Base-by-base conservation (phyloP, 192 early-diverging fungal species). In the Backusella luteola region DNA sequence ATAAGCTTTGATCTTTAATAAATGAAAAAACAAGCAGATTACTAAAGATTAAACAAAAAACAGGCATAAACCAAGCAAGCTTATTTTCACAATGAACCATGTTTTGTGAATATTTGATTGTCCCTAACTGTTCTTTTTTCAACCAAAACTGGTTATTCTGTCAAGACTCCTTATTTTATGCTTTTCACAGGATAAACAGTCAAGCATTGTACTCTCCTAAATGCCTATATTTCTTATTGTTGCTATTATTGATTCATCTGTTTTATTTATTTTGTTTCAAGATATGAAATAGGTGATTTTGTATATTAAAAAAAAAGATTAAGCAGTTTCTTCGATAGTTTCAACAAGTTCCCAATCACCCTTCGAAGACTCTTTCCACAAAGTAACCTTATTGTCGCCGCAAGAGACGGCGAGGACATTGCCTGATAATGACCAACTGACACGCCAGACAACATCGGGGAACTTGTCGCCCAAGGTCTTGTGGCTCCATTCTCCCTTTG, bases 401-500 rank as follows among this genome's bases (percentile, higher is more conserved):
- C 94, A 93, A 11, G 95, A 94, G 12, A 99, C 98, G 5, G 98
- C 98, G 70, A 99, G 84, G 35, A 98, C 93, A 80, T 98, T 98
- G 17, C 98, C 98, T 6, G 95, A 90, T 74, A 93, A 81, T 29
- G 94, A 96, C 98, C 98, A 99, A 88, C 95, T 96, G 70, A 99
- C 96, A 67, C 96, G 90, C 98, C 98, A 99, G 42, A 99, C 94
- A 9, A 97, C 98, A 86, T 99, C 98, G 34, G 91, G 87, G 84
- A 99, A 99, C 42, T 92, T 89, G 12, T 93, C 93, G 23, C 85
- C 78, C 32, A 98, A 88, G 17, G 85, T 81, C 78, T 88, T 91
- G 70, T 92, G 93, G 34, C 74, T 89, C 96, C 96, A 99, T 75
- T 87, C 83, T 17, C 88, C 81, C 32, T 34, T 83, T 42, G 85